These are phyloP conservation scores for Diaporthe citrichinensis DNA, from an alignment of 2,329 filamentous ascomycete genomes.

Conservation along the genomic window DNA sequence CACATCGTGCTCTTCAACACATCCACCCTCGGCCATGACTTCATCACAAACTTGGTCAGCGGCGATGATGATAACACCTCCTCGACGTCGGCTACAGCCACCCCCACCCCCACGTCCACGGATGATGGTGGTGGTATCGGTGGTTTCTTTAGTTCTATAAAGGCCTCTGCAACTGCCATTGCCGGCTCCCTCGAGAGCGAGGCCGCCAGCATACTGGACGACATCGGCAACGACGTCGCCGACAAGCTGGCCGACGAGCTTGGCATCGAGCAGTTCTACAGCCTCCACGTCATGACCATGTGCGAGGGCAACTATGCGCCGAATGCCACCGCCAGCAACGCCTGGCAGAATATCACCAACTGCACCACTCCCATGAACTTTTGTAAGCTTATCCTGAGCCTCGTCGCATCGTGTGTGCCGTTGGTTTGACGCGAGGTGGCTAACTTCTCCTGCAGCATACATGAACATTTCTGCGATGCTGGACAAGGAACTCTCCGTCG, in stretches of 20 bases:
- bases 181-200: conserved; percentile 45
- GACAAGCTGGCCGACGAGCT: conserved; percentile 48
- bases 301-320: conserved; percentile 51
- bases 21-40: conserved; percentile 56
- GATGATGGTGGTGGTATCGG: conserved; percentile 43
- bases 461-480: conserved; percentile 64
- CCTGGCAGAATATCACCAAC: conserved; percentile 46
- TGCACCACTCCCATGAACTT: conserved; percentile 47
- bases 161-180: conserved; percentile 39
- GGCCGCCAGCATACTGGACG: conserved; percentile 44
- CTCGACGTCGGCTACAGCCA: conserved; percentile 46
- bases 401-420: background rate
- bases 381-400: conserved; percentile 16
- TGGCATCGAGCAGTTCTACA: conserved; percentile 53
- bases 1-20: conserved; percentile 59
- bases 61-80: conserved; percentile 36
- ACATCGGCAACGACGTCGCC: conserved; percentile 52
- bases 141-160: conserved; percentile 31
- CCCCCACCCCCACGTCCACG: conserved; percentile 40
- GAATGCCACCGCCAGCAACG: conserved; percentile 44
- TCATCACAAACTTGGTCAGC: conserved; percentile 47
- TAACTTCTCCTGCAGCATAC: conserved; percentile 21
- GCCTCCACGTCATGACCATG: conserved; percentile 49
- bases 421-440: background rate
- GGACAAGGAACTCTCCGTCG: conserved; percentile 60